Percentiles rank a stretch among this genome's conserved stretches.
phyloP scores from a whole-genome alignment of 1,284 basidiomycete genomes.

The Cryptococcus maquisensis region DNA sequence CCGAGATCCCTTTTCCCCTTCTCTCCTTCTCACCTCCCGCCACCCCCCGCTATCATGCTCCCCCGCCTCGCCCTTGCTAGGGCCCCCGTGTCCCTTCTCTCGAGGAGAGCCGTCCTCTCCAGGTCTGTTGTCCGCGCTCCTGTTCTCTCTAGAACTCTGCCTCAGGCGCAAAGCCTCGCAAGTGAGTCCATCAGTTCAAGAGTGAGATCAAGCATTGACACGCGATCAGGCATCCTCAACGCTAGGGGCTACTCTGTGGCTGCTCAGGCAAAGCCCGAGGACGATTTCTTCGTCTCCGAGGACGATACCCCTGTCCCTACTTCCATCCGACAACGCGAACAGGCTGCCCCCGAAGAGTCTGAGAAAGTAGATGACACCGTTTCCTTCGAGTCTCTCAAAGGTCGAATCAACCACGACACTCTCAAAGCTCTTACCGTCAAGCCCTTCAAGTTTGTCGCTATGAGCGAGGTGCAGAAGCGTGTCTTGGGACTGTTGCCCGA shows the following conservation, averaged over 20 bases:
- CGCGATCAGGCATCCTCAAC: conserved; percentile 4
- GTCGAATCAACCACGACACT: conserved; percentile 52
- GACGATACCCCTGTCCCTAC: conserved; percentile 2
- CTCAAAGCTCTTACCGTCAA: conserved; percentile 61
- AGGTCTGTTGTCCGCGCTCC: neutral
- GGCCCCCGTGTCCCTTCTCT: conserved; percentile 5
- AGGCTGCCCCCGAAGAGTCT: neutral
- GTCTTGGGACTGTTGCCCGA: conserved; percentile 61
- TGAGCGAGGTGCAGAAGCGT: conserved; percentile 80
- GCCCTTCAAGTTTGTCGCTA: conserved; percentile 68
- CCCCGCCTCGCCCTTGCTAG: conserved; percentile 12
- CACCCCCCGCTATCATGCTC: conserved; percentile 9
- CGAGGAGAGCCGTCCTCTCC: conserved; percentile 7
- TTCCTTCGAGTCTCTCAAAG: conserved; percentile 53
- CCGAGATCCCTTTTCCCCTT: too few relatives aligned
- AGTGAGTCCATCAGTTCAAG: neutral
- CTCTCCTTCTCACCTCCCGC: neutral
- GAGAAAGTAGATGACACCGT: conserved; percentile 13
- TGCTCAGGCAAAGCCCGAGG: conserved; percentile 12
- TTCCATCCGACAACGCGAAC: neutral
- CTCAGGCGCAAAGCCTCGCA: neutral
- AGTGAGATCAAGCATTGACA: neutral
- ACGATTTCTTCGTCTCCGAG: conserved; percentile 16
- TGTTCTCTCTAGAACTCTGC: neutral
- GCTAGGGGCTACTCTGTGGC: conserved; percentile 18